These are phyloP conservation scores for Hemileia vastatrix DNA, from an alignment of 1,284 basidiomycete genomes.

Conservation along the genomic window DNA sequence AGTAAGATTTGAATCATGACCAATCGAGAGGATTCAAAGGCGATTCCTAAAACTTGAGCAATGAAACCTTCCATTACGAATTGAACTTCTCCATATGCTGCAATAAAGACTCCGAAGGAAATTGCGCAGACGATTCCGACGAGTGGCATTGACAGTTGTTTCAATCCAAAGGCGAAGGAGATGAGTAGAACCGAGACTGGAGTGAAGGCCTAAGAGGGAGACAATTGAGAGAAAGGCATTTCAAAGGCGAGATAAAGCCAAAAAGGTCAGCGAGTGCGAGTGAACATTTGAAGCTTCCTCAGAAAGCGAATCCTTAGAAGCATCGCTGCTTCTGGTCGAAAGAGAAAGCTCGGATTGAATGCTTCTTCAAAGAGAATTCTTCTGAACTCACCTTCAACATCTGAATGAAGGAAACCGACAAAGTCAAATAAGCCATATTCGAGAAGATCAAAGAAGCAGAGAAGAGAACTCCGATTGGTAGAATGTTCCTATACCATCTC, in stretches of 20 bases:
- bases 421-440: conserved; percentile 87
- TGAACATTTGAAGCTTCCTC: conserved; percentile 37
- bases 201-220: conserved; percentile 65
- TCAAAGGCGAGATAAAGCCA: conserved; percentile 23
- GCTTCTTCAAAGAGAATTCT: not conserved
- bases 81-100: conserved; percentile 64
- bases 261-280: conserved; percentile 24
- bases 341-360: not conserved
- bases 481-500: conserved; percentile 63
- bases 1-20: conserved; percentile 94
- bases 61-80: conserved; percentile 82
- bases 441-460: conserved; percentile 80
- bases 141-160: conserved; percentile 73
- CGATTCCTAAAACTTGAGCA: conserved; percentile 45
- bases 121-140: conserved; percentile 82
- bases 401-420: conserved; percentile 87
- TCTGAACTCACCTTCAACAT: conserved; percentile 72
- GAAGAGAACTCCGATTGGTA: conserved; percentile 88
- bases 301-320: conserved; percentile 35
- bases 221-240: conserved; percentile 3
- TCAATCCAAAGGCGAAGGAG: conserved; percentile 78
- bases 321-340: not conserved
- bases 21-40: conserved; percentile 79
- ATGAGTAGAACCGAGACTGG: conserved; percentile 92
- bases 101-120: conserved; percentile 67